Evolutionary conservation across 345 rosid genomes (phyloP), one percentile per base, ranked within the genome.

Genomic region (Pistacia atlantica): DNA sequence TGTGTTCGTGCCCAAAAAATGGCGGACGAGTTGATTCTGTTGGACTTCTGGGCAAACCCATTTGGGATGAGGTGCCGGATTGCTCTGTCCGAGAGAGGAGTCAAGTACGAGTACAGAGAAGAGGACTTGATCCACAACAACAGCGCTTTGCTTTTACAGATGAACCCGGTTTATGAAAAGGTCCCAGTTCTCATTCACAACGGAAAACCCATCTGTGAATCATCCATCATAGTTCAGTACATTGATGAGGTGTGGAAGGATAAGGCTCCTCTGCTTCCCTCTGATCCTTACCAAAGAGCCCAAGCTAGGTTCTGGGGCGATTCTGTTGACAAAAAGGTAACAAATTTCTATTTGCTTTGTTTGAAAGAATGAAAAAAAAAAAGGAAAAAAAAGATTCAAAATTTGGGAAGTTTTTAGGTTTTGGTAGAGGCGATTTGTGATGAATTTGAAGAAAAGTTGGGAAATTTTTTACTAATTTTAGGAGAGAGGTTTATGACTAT

Each of bases 101-200:
- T 78, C 16, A 13, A 72, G 25, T 72, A 22, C n/a, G 71, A 38
- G 76, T 72, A 8, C 66, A 17, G 35, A 33, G 80, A 78, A 16
- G 60, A 57, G 76, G 80, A 77, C 56, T n/a, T 52, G 69, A 2
- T 42, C 46, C 46, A 58, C 35, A 25, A 61, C 22, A 70, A 61
- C 54, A 70, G 70, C 46, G 13, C 69, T 11, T 14, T 22, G 51
- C 75, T 77, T 10, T 17, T 70, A n/a, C 69, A 70, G 42, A 52
- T 77, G 75, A 77, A 77, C 10, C 80, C 75, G 3, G 18, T 77
- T n/a, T 49, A 17, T 45, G 69, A 77, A 69, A 58, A 70, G 35
- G 33, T 76, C 20, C 54, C 70, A 5, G 54, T 67, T 18, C 70
- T 42, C 52, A 67, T 67, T 20, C 55, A 67, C 48, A 66, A 76